Evolutionary conservation across 2,329 filamentous ascomycete species (phyloP).

Genomic region (Beauveria sp.): DNA sequence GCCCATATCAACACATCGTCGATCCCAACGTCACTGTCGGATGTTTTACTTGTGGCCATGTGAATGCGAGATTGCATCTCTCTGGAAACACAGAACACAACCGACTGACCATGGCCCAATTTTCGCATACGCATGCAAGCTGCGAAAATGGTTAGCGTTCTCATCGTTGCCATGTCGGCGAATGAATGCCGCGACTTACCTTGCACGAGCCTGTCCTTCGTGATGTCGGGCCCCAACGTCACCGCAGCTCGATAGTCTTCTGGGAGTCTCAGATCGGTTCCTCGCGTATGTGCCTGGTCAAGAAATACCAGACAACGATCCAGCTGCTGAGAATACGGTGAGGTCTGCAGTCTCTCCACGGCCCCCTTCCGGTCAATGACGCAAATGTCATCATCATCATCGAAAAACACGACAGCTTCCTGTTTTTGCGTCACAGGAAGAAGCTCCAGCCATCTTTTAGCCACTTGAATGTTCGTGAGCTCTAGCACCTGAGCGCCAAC

Average conservation of each 20-base stretch:
- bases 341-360: slow-evolving; percentile 45
- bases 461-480: slow-evolving; percentile 47
- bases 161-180: background rate
- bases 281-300: slow-evolving; percentile 63
- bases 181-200: slow-evolving; percentile 32
- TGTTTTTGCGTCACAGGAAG: slow-evolving; percentile 4
- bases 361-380: slow-evolving; percentile 43
- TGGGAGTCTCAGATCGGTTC: slow-evolving; percentile 60
- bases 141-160: slow-evolving; percentile 16
- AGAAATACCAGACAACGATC: slow-evolving; percentile 58
- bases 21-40: slow-evolving; percentile 31
- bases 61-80: slow-evolving; percentile 53
- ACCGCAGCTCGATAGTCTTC: slow-evolving; percentile 53
- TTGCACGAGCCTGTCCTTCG: slow-evolving; percentile 64
- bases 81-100: slow-evolving; percentile 50
- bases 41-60: slow-evolving; percentile 9
- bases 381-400: slow-evolving; percentile 45
- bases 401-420: slow-evolving; percentile 46
- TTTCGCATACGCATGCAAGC: slow-evolving; percentile 67
- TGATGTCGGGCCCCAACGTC: slow-evolving; percentile 56
- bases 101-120: slow-evolving; percentile 58
- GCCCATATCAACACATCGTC: slow-evolving; percentile 50
- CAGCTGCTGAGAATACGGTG: slow-evolving; percentile 49
- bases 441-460: slow-evolving; percentile 41
- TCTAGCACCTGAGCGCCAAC: slow-evolving; percentile 66